Base-by-base conservation (phyloP, 768 basidiomycete species). In the Candolleomyces aberdarensis region DNA sequence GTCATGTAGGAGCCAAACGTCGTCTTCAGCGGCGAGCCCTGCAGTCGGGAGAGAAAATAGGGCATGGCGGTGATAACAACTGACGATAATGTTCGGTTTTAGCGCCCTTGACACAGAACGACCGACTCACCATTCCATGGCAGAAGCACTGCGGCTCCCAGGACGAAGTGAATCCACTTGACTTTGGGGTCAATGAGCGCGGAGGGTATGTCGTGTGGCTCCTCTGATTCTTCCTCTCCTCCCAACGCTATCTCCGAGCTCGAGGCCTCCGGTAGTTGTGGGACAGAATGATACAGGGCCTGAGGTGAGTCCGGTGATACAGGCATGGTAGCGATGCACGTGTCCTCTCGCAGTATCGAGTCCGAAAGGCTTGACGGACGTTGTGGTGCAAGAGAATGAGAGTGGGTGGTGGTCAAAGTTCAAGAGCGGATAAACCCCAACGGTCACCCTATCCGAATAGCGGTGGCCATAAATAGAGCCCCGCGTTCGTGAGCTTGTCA, bases 21-120 rank as follows among this genome's bases (percentile, higher is more conserved):
- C 15, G 79, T 69, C 59, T 80, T 76, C 19, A 89, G 65, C 0
- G 84, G 70, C 2, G 91, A 89, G 19, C 78, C 81, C 10, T 75
- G 79, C 41, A 96, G 72, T 58, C 91, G 80, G 0, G 90, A 84
- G 36, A 89, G 70, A 70, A 96, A 92, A 70, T 88, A 93, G 0
- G 94, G 87, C 51, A 87, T 87, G 0, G 89, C 92, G 36, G 92
- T 96, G 26, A 97, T 94, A 68, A 95, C 77, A 1, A 87, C 94
- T 96, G 60, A 20, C n/a, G n/a, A 50, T 4, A 8, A 13, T 2
- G 9, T 39, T 9, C 32, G 41, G 55, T 60, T 52, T 54, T 29
- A 29, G 29, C 39, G 22, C 14, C 13, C 53, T 50, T 43, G 15
- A 14, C 44, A 53, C 15, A 7, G 51, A 31, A 50, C 40, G 8